These are phyloP conservation scores for Hypoxylon crocopeplum DNA, from an alignment of 495 filamentous ascomycete species.

Conservation along the genomic window DNA sequence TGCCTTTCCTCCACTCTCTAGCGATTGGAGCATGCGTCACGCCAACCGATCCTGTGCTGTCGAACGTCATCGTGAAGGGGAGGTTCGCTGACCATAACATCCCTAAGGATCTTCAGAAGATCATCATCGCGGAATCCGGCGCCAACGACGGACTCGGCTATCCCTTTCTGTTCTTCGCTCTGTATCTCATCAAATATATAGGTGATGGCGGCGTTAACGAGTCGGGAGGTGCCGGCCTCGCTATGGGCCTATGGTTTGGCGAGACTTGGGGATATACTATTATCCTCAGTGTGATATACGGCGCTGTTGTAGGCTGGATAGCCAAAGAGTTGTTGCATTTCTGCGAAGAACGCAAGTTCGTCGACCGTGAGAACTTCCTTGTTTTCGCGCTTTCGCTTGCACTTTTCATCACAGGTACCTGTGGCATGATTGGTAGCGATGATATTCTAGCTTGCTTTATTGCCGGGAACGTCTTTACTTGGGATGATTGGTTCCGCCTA, in stretches of 20 bases:
- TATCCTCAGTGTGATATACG: slow-evolving; percentile 79
- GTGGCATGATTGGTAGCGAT: slow-evolving; percentile 88
- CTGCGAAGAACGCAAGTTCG: slow-evolving; percentile 81
- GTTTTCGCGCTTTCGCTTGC: slow-evolving; percentile 65
- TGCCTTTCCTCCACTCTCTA: slow-evolving; percentile 78
- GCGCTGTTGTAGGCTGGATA: slow-evolving; percentile 76
- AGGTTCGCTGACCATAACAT: slow-evolving; percentile 93
- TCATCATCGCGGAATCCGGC: slow-evolving; percentile 89
- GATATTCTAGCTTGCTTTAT: slow-evolving; percentile 94
- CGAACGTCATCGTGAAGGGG: slow-evolving; percentile 90
- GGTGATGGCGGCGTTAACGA: slow-evolving; percentile 56
- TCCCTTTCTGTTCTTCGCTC: slow-evolving; percentile 83
- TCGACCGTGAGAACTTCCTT: slow-evolving; percentile 89
- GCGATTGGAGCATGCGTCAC: slow-evolving; percentile 85
- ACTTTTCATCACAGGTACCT: slow-evolving; percentile 85
- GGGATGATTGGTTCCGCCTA: slow-evolving; percentile 92
- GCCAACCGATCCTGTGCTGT: slow-evolving; percentile 89
- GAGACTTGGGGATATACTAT: slow-evolving; percentile 90
- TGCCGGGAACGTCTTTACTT: slow-evolving; percentile 89
- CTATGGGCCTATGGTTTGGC: slow-evolving; percentile 83
- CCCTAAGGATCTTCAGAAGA: slow-evolving; percentile 78
- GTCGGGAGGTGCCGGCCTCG: slow-evolving; percentile 65
- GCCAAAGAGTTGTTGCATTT: slow-evolving; percentile 83
- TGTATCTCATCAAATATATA: slow-evolving; percentile 83
- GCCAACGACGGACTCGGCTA: slow-evolving; percentile 95